A percentile compares a stretch with the other conserved stretches of the same genome.
These are phyloP conservation scores for Sphenostylis stenocarpa DNA, from an alignment of 306 rosid species.

Conservation along the genomic window DNA sequence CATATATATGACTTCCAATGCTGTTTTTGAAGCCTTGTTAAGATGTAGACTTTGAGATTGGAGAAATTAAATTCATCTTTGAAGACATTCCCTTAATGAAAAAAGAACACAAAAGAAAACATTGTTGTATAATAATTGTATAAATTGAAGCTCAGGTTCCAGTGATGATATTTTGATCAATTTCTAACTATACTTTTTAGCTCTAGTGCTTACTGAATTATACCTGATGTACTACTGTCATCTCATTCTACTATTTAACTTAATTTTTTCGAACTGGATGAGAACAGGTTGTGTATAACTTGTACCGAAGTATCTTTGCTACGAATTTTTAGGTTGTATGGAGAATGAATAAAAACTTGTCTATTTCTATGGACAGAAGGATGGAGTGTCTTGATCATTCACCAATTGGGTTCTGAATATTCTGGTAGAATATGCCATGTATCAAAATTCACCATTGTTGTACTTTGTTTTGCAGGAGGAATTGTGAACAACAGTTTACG, in stretches of 20 bases:
- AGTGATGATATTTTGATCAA: background rate
- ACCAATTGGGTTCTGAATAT: background rate
- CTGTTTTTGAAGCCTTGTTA: background rate
- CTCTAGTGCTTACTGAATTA: background rate
- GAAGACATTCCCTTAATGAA: background rate
- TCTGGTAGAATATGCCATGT: background rate
- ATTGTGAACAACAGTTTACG: constrained; percentile 87
- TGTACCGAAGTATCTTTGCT: background rate
- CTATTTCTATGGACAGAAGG: background rate
- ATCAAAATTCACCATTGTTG: constrained; percentile 16
- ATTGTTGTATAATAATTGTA: background rate
- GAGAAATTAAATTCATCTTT: background rate
- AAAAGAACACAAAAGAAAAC: background rate
- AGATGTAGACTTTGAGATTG: background rate
- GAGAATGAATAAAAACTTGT: background rate
- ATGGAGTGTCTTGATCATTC: background rate
- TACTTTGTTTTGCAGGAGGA: constrained; percentile 64
- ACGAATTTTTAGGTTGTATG: background rate
- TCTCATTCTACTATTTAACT: background rate
- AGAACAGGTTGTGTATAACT: background rate
- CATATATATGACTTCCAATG: background rate
- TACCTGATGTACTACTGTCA: background rate
- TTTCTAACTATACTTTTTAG: background rate
- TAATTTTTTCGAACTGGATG: background rate
- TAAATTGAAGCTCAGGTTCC: background rate